A percentile compares a stretch with the other conserved stretches of the same genome.
phyloP scores from a whole-genome alignment of 768 basidiomycete species.

The Cystofilobasidium ferigula region DNA sequence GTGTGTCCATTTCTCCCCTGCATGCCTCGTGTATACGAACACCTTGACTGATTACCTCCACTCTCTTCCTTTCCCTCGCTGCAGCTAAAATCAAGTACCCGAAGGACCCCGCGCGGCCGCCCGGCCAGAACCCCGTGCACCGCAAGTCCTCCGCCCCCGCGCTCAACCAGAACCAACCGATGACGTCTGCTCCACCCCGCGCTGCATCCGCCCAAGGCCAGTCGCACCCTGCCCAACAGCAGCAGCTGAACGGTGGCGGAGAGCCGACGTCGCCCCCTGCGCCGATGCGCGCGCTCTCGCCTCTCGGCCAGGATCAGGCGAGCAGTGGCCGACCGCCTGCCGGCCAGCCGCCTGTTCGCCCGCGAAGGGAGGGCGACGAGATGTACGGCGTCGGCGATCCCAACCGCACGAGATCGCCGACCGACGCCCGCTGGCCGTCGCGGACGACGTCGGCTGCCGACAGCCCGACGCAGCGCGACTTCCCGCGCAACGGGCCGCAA shows the following conservation, averaged over 20 bases:
- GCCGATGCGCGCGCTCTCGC: not conserved
- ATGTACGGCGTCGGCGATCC: slow-evolving; percentile 28
- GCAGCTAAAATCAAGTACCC: slow-evolving; percentile 90
- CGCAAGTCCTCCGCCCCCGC: slow-evolving; percentile 28
- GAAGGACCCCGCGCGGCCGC: slow-evolving; percentile 46
- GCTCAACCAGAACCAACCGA: slow-evolving; percentile 26
- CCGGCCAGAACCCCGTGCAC: slow-evolving; percentile 27
- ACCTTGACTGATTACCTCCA: slow-evolving; percentile 1
- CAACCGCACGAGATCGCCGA: slow-evolving; percentile 42
- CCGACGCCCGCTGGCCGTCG: slow-evolving; percentile 28
- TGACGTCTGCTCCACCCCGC: slow-evolving; percentile 26
- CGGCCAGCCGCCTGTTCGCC: slow-evolving; percentile 39
- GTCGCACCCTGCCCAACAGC: not conserved
- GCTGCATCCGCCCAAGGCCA: slow-evolving; percentile 14
- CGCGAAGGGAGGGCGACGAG: slow-evolving; percentile 35
- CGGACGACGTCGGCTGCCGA: slow-evolving; percentile 8
- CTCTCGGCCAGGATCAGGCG: not conserved
- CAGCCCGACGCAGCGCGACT: slow-evolving; percentile 28
- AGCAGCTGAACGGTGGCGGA: too few species aligned
- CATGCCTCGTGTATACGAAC: slow-evolving; percentile 9
- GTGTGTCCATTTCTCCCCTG: slow-evolving; percentile 46
- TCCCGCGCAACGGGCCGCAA: slow-evolving; percentile 24
- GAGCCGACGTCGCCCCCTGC: slow-evolving; percentile 5
- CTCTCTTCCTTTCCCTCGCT: not conserved
- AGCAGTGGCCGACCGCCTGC: not conserved